Base-by-base conservation (phyloP, 139 green algal species). In the Asterochloris sp. region DNA sequence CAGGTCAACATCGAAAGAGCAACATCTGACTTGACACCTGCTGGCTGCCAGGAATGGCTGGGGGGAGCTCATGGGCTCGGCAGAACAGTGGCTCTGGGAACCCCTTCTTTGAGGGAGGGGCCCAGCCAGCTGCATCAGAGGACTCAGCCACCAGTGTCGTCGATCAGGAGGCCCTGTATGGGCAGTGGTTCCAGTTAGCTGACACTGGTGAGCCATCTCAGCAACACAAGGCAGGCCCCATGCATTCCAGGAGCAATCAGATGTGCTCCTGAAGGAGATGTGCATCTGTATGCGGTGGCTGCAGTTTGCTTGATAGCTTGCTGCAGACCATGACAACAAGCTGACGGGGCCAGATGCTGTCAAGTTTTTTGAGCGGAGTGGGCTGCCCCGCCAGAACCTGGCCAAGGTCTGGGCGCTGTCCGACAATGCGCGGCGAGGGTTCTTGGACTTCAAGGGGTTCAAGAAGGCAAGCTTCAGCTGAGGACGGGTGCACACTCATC, bases 341-440 rank as follows among this genome's bases (percentile, higher is more conserved):
- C 38, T 96, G 21, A 90, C 85, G 10, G 92, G 92, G 11, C 26
- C 29, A 15, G 95, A 98, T 85, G 95, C 95, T 0, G 95, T 98
- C 26, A 73, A 78, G 13, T 98, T 98, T 78, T 98, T 98, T 79
- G 87, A 92, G 73, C 90, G 91, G 11, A 95, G 88, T 38, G 90
- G 90, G 1, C 88, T 98, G 68, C 88, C 92, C 0, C 84, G 90
- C 11, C 91, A 96, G 24, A 61, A 92, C 60, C 87, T 98, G 38
- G 89, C 91, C 8, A 92, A 92, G 79, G 89, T 93, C 9, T 96
- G 92, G 92, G 85, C 87, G 0, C 27, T 91, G 26, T 80, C 92
- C 27, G 92, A 96, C 83, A 83, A 71, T 73, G 79, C 29, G 64
- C 82, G 90, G 14, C 84, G 88, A 47, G 95, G 95, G 28, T 98